phyloP scores from a whole-genome alignment of 306 rosid species.

The Astragalus membranaceus region DNA sequence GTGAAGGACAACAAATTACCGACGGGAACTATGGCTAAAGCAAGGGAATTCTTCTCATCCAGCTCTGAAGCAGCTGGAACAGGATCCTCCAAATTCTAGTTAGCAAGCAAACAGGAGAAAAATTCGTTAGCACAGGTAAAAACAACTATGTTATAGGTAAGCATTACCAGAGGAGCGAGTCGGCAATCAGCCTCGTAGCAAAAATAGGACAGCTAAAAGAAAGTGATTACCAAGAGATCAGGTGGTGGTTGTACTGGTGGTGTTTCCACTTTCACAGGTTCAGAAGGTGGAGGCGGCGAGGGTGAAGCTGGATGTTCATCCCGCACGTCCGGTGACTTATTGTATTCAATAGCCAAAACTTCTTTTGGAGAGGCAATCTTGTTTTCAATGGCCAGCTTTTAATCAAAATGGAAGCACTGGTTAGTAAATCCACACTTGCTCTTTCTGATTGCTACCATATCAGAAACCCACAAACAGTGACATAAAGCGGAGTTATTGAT shows the following conservation, averaged over 20 bases:
- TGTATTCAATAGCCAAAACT: constrained; percentile 82
- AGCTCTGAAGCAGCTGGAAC: constrained; percentile 69
- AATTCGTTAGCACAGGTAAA: background rate
- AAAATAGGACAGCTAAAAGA: background rate
- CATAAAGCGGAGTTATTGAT: constrained; percentile 1
- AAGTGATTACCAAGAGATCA: constrained; percentile 70
- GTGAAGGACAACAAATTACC: constrained; percentile 41
- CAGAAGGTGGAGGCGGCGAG: constrained; percentile 57
- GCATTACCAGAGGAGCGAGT: background rate
- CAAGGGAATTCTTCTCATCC: constrained; percentile 91
- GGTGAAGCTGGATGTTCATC: constrained; percentile 43
- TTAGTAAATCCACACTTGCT: background rate
- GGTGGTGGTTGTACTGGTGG: constrained; percentile 74
- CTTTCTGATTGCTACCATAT: background rate
- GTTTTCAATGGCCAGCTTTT: constrained; percentile 47
- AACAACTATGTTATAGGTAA: background rate
- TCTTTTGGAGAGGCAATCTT: constrained; percentile 68
- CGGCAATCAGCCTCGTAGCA: background rate
- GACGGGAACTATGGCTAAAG: constrained; percentile 85
- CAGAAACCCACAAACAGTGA: background rate
- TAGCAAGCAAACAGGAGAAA: constrained; percentile 2
- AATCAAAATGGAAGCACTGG: constrained; percentile 16
- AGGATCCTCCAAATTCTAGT: constrained; percentile 80
- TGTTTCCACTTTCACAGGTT: constrained; percentile 79
- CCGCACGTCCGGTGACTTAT: constrained; percentile 50